Evolutionary conservation across 148 eudicot genomes (phyloP), one percentile per base, ranked within the genome.

Genomic region (Vaccinium myrtillus): DNA sequence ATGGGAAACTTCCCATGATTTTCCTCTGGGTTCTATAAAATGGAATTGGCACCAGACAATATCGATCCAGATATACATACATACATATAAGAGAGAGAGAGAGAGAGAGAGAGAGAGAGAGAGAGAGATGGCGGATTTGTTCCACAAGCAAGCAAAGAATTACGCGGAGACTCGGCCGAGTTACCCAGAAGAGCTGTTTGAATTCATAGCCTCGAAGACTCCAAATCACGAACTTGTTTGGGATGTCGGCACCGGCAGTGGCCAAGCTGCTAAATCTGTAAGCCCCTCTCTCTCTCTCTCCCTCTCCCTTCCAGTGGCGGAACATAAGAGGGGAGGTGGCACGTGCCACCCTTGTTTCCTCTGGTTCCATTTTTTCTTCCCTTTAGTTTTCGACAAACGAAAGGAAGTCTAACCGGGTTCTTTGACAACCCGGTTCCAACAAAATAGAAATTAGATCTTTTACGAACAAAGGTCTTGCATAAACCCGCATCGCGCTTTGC

Each of bases 181-280:
- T 19, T 95, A 95, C 73, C 95, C 98, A 11, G 79, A 82, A 36
- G 84, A 94, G 78, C 84, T 95, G 46, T 95, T 92, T 78, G 83
- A 91, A 7, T 92, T 93, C 92, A 93, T 95, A 21, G 93, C 97
- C 15, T 93, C 98, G 0, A 91, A 89, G 14, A 95, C 97, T 6
- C 91, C 93, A 1, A 55, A 36, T 25, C 93, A 85, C 70, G 86
- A 92, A 67, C 90, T 67, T 1, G 77, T 53, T 6, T 90, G 91
- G 91, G 91, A 90, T 77, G 91, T 83, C 11, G 91, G 91, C 84
- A 87, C 91, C 56, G 98, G 96, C 75, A 93, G 88, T 78, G 98
- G 98, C 85, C 98, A 95, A 78, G 98, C 96, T 61, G 93, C 92
- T 9, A 70, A 77, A 39, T 91, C 94, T 36, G 96, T 94, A 54